phyloP scores from a whole-genome alignment of 371 early-diverging fungal genomes.

The Mucor saturninus region DNA sequence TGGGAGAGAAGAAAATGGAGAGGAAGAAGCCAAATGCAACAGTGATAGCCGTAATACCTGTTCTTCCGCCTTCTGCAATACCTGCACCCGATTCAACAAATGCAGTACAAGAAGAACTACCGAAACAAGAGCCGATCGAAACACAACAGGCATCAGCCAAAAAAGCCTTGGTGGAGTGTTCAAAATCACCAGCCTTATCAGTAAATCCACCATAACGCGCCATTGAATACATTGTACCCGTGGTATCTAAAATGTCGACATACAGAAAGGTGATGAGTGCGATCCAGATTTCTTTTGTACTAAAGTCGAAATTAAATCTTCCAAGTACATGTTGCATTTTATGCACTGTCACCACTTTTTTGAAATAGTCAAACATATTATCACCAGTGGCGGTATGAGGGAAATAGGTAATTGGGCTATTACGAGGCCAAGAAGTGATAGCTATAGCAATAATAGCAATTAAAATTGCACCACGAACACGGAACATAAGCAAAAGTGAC shows the following conservation, averaged over 20 bases:
- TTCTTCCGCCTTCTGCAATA: slow-evolving; percentile 82
- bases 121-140: slow-evolving; percentile 70
- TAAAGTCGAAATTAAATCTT: slow-evolving; percentile 66
- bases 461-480: slow-evolving; percentile 75
- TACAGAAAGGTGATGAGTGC: slow-evolving; percentile 81
- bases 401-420: slow-evolving; percentile 73
- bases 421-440: slow-evolving; percentile 71
- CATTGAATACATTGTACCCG: slow-evolving; percentile 81
- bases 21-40: slow-evolving; percentile 74
- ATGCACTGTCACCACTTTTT: slow-evolving; percentile 73
- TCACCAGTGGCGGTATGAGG: slow-evolving; percentile 68
- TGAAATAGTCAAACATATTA: slow-evolving; percentile 71
- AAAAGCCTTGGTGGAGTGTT: slow-evolving; percentile 75
- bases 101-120: slow-evolving; percentile 76
- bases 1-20: slow-evolving; percentile 80
- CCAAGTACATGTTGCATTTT: slow-evolving; percentile 62
- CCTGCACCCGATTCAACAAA: slow-evolving; percentile 84
- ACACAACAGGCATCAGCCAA: slow-evolving; percentile 72
- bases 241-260: slow-evolving; percentile 82
- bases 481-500: slow-evolving; percentile 64
- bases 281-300: slow-evolving; percentile 73
- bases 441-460: slow-evolving; percentile 73
- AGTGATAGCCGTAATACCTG: slow-evolving; percentile 78
- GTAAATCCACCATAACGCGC: slow-evolving; percentile 79
- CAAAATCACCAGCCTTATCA: slow-evolving; percentile 75